Conservation (phyloP, 495 filamentous ascomycete genomes). For the Friedmanniomyces endolithicus region DNA sequence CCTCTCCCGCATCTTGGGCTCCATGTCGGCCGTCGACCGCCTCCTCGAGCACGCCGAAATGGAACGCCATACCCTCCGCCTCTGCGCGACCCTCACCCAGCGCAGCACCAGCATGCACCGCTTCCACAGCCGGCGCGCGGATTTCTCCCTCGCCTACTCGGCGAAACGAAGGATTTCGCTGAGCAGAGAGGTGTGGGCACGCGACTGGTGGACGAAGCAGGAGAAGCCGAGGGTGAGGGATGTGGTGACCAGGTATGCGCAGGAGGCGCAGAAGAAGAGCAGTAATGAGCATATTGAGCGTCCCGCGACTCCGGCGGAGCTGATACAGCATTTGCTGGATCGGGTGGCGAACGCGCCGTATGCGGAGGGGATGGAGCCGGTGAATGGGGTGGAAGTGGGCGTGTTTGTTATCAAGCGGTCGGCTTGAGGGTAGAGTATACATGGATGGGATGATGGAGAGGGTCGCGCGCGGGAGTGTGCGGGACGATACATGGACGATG, state of each 20-base stretch:
- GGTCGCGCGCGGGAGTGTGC: too few species aligned
- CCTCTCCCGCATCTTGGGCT: constrained; percentile 44
- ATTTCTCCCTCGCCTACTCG: constrained; percentile 41
- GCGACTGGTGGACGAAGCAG: constrained; percentile 60
- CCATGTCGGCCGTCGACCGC: constrained; percentile 43
- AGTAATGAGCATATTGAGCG: constrained; percentile 25
- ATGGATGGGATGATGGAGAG: neutral
- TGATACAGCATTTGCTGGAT: constrained; percentile 53
- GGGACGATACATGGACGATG: neutral
- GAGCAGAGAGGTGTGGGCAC: constrained; percentile 46
- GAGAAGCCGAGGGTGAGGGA: constrained; percentile 54
- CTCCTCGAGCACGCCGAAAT: constrained; percentile 50
- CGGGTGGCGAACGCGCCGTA: constrained; percentile 35
- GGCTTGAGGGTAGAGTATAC: neutral
- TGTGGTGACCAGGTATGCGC: constrained; percentile 46
- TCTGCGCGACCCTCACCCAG: constrained; percentile 31
- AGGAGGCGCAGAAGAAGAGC: constrained; percentile 34
- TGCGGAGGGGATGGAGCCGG: constrained; percentile 14
- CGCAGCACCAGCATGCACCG: constrained; percentile 28
- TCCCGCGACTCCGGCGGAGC: constrained; percentile 36
- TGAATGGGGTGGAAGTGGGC: constrained; percentile 32
- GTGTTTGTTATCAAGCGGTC: constrained; percentile 23
- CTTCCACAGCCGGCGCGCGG: constrained; percentile 14
- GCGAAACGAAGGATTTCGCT: constrained; percentile 41
- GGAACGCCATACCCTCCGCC: constrained; percentile 36